Evolutionary conservation across 257 asterid species (phyloP).

Genomic region (Ballota nigra): DNA sequence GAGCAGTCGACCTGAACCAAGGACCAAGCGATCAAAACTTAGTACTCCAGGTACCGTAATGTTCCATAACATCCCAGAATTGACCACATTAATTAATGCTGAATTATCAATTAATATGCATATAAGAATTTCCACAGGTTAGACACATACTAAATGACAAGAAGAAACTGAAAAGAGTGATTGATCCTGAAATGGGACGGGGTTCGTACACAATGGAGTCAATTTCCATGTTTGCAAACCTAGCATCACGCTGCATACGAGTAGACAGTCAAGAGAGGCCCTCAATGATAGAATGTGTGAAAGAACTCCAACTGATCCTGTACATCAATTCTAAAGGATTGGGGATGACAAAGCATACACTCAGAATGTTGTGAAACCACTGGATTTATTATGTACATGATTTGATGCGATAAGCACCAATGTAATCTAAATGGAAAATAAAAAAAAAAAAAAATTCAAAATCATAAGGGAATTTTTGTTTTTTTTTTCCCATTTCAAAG

Average conservation of each 20-base stretch:
- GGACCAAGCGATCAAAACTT: slow-evolving; percentile 93
- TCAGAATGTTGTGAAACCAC: slow-evolving; percentile 57
- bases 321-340: slow-evolving; percentile 61
- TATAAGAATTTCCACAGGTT: slow-evolving; percentile 48
- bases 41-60: slow-evolving; percentile 70
- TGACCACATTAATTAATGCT: slow-evolving; percentile 2
- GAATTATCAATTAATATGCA: background rate
- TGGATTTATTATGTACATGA: slow-evolving; percentile 16
- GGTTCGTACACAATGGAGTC: slow-evolving; percentile 90
- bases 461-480: background rate
- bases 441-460: background rate
- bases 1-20: slow-evolving; percentile 92
- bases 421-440: background rate
- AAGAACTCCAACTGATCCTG: slow-evolving; percentile 65
- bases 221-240: slow-evolving; percentile 71
- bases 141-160: slow-evolving; percentile 79
- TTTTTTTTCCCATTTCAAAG: background rate
- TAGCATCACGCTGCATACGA: slow-evolving; percentile 81
- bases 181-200: slow-evolving; percentile 81
- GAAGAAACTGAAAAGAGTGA: slow-evolving; percentile 76
- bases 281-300: slow-evolving; percentile 73
- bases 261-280: slow-evolving; percentile 83
- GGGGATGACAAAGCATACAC: slow-evolving; percentile 66
- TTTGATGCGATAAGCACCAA: background rate
- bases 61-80: slow-evolving; percentile 8